Conservation (phyloP, 768 basidiomycete species). For the Phanerodontia chrysosporium region DNA sequence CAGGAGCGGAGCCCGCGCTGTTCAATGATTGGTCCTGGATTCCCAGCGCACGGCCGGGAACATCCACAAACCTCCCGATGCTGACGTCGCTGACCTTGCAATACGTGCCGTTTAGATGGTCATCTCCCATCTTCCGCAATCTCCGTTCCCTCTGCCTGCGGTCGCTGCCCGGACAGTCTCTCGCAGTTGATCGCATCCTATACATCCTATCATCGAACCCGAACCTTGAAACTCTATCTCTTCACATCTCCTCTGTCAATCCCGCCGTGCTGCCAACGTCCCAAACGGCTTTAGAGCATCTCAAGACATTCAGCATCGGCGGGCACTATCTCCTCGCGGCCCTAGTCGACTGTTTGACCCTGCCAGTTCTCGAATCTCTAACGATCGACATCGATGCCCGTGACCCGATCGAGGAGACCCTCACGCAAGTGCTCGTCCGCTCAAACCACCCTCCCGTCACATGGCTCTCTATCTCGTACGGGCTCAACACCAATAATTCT, state of each 20-base stretch:
- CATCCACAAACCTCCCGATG: constrained; percentile 36
- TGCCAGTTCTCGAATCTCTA: constrained; percentile 55
- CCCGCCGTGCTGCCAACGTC: constrained; percentile 60
- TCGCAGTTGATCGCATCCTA: constrained; percentile 67
- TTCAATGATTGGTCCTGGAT: constrained; percentile 73
- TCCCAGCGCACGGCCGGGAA: constrained; percentile 42
- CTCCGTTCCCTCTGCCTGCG: constrained; percentile 59
- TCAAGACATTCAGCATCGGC: constrained; percentile 55
- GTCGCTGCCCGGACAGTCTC: constrained; percentile 56
- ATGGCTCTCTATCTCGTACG: constrained; percentile 61
- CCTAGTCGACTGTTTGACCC: constrained; percentile 56
- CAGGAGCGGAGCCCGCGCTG: constrained; percentile 55
- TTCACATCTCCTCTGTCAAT: constrained; percentile 60
- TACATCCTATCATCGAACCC: constrained; percentile 59
- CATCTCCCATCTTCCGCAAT: constrained; percentile 64
- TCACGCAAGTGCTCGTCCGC: constrained; percentile 55
- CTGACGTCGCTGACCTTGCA: constrained; percentile 60
- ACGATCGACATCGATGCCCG: constrained; percentile 69
- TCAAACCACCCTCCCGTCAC: constrained; percentile 55
- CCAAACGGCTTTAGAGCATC: constrained; percentile 47
- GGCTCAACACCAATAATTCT: constrained; percentile 31
- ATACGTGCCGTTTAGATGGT: constrained; percentile 74
- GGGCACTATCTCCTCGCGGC: constrained; percentile 63
- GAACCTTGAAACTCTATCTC: constrained; percentile 47
- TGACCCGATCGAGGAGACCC: constrained; percentile 72